phyloP scores from a whole-genome alignment of 176 grass and related monocot genomes.

The Metroxylon sagu region DNA sequence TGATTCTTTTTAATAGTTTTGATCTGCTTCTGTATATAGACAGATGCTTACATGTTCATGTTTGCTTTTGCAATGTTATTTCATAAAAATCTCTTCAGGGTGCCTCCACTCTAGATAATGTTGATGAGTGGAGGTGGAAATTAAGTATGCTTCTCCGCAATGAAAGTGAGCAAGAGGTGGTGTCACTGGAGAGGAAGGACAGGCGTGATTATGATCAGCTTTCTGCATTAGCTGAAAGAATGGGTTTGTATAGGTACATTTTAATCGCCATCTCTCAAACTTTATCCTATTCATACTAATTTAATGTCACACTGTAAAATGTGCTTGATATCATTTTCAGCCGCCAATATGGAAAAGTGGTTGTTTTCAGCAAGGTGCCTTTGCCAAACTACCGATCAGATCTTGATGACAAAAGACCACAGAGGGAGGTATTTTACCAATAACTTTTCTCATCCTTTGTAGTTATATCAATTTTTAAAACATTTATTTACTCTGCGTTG shows the following conservation, averaged over 20 bases:
- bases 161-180: conserved; percentile 67
- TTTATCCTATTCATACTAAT: not conserved
- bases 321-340: conserved; percentile 34
- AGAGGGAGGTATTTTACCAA: conserved; percentile 62
- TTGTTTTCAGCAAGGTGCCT: conserved; percentile 89
- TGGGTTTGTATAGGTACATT: conserved; percentile 73
- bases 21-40: no score
- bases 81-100: conserved; percentile 37
- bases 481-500: no score
- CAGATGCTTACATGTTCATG: not conserved
- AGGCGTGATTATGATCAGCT: conserved; percentile 93
- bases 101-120: conserved; percentile 70
- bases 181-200: conserved; percentile 88
- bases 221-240: conserved; percentile 56
- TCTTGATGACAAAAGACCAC: conserved; percentile 97
- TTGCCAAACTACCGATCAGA: conserved; percentile 95
- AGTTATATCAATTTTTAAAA: no score
- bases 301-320: conserved; percentile 10
- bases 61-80: not conserved
- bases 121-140: conserved; percentile 98
- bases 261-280: conserved; percentile 4
- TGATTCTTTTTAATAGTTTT: no score
- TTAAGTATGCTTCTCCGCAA: conserved; percentile 73
- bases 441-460: not conserved
- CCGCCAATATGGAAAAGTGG: conserved; percentile 69